A percentile compares a stretch with the other conserved stretches of the same genome.
Evolutionary conservation across 148 eudicot genomes (phyloP).

Genomic region (Vaccinium vitisidaea): DNA sequence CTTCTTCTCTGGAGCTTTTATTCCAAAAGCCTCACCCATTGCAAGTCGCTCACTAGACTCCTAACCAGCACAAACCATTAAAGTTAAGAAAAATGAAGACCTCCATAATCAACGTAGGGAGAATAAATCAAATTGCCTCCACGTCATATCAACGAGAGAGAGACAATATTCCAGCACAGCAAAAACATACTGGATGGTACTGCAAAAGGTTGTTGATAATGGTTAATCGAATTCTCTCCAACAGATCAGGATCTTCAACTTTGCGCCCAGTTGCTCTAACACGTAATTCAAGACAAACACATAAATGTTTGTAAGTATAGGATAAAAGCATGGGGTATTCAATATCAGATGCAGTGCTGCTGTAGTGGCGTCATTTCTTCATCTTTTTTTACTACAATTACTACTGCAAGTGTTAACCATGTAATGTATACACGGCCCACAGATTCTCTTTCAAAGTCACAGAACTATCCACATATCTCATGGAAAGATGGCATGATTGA

Average conservation of each 20-base stretch:
- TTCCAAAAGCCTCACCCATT: constrained; percentile 95
- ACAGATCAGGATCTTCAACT: constrained; percentile 95
- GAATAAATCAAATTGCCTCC: background rate
- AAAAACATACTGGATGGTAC: constrained; percentile 88
- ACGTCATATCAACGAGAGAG: background rate
- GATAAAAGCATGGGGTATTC: constrained; percentile 6
- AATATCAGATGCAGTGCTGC: background rate
- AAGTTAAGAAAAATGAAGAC: constrained; percentile 5
- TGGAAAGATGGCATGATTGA: background rate
- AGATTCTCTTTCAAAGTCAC: background rate
- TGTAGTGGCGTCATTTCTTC: background rate
- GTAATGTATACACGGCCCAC: background rate
- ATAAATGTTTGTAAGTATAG: background rate
- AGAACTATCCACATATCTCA: background rate
- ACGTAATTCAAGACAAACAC: constrained; percentile 16
- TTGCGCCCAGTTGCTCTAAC: constrained; percentile 70
- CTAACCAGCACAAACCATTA: constrained; percentile 32
- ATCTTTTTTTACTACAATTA: background rate
- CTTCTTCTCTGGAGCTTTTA: constrained; percentile 80
- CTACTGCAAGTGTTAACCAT: background rate
- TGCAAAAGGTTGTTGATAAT: constrained; percentile 84
- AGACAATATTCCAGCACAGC: constrained; percentile 11
- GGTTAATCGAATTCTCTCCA: constrained; percentile 86
- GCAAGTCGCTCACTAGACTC: constrained; percentile 93
- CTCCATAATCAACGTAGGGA: background rate